Conservation (phyloP, 2,329 filamentous ascomycete species). For the Ramularia endophylla region DNA sequence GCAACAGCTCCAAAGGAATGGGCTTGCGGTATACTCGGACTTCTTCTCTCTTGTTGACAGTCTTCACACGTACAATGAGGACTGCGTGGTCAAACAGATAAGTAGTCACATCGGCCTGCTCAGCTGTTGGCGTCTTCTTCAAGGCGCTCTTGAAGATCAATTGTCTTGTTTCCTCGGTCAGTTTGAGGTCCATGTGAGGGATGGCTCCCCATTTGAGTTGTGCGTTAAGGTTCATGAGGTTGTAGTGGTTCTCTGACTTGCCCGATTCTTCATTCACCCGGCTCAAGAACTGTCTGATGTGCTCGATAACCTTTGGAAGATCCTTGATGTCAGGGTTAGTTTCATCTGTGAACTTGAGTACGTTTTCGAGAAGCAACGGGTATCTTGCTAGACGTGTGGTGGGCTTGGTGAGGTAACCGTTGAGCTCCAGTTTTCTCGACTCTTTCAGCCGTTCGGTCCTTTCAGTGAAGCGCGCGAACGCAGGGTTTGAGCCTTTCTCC, state of each 20-base stretch:
- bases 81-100: slow-evolving; percentile 97
- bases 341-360: slow-evolving; percentile 84
- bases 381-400: slow-evolving; percentile 94
- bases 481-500: slow-evolving; percentile 78
- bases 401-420: slow-evolving; percentile 95
- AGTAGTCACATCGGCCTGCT: slow-evolving; percentile 75
- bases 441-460: slow-evolving; percentile 95
- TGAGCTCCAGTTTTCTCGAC: slow-evolving; percentile 91
- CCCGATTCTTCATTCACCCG: slow-evolving; percentile 93
- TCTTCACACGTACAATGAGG: slow-evolving; percentile 83
- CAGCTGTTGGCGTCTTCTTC: slow-evolving; percentile 87
- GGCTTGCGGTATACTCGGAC: slow-evolving; percentile 93
- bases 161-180: slow-evolving; percentile 89
- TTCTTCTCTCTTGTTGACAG: slow-evolving; percentile 87
- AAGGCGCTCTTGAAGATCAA: slow-evolving; percentile 90
- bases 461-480: slow-evolving; percentile 87
- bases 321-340: slow-evolving; percentile 86
- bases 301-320: slow-evolving; percentile 78
- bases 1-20: slow-evolving; percentile 86
- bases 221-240: slow-evolving; percentile 83
- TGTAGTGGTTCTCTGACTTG: slow-evolving; percentile 97
- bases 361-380: slow-evolving; percentile 82
- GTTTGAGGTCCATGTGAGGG: slow-evolving; percentile 86
- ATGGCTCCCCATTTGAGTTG: slow-evolving; percentile 86
- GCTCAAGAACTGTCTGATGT: slow-evolving; percentile 81